phyloP scores from a whole-genome alignment of 805 yeast genomes.

The Metschnikowia dekortorum region DNA sequence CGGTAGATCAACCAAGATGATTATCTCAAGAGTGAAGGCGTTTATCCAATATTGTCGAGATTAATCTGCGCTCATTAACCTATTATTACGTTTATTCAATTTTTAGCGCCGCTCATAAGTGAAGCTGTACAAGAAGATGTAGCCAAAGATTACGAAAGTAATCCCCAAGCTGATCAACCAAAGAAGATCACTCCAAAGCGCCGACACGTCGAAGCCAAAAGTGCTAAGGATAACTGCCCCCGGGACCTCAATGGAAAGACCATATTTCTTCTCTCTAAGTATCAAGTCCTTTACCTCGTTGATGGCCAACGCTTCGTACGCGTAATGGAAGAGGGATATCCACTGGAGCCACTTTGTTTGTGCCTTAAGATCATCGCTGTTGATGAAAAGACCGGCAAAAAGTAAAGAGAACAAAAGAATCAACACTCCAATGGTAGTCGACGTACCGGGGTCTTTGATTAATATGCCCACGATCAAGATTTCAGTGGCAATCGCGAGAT shows the following conservation, averaged over 20 bases:
- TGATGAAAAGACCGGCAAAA: conserved; percentile 91
- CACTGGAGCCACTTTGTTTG: conserved; percentile 73
- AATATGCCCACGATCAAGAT: conserved; percentile 85
- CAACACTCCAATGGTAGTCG: conserved; percentile 83
- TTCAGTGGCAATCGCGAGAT: conserved; percentile 79
- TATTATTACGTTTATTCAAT: background rate
- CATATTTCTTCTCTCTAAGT: conserved; percentile 83
- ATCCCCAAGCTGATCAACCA: conserved; percentile 55
- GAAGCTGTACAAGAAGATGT: conserved; percentile 63
- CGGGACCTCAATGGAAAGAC: conserved; percentile 91
- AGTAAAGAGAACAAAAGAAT: conserved; percentile 78
- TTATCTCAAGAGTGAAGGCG: too few species aligned
- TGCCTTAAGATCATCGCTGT: conserved; percentile 56
- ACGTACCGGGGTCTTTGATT: conserved; percentile 85
- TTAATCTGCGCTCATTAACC: too few species aligned
- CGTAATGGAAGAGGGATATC: conserved; percentile 89
- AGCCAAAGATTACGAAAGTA: conserved; percentile 64
- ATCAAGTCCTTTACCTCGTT: conserved; percentile 89
- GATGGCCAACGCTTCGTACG: conserved; percentile 87
- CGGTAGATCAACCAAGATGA: too few species aligned
- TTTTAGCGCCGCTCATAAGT: conserved; percentile 68
- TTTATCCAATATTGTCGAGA: background rate
- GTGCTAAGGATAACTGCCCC: conserved; percentile 96
- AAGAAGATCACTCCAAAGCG: conserved; percentile 61
- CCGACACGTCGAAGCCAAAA: conserved; percentile 86